Evolutionary conservation across 129 eudicot genomes (phyloP).

Genomic region (Lonicera japonica): DNA sequence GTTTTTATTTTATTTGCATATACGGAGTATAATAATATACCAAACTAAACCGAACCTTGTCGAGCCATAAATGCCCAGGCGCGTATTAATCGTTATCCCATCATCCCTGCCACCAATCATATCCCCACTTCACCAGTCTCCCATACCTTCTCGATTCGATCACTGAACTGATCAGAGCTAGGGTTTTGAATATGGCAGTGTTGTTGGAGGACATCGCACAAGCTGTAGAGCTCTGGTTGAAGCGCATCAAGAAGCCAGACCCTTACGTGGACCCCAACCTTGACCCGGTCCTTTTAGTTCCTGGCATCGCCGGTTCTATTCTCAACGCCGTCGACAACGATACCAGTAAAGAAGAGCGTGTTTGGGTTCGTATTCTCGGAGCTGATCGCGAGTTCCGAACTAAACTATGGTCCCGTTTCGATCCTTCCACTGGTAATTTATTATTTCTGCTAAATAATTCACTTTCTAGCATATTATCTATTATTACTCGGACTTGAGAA

Average conservation of each 20-base stretch:
- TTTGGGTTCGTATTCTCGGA: conserved; percentile 87
- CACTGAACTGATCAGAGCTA: neutral
- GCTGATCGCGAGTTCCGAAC: conserved; percentile 86
- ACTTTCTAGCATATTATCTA: too few species aligned
- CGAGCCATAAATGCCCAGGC: too few species aligned
- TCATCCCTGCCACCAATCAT: too few species aligned
- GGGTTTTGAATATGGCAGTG: conserved; percentile 44
- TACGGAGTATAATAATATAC: too few species aligned
- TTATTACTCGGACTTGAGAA: too few species aligned
- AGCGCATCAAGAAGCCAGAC: conserved; percentile 51
- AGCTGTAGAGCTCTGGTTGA: conserved; percentile 75
- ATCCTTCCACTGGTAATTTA: conserved; percentile 68
- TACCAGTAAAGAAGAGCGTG: conserved; percentile 61
- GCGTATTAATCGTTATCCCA: too few species aligned
- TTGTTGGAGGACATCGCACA: conserved; percentile 66
- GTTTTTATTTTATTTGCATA: too few species aligned
- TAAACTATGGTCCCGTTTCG: conserved; percentile 87
- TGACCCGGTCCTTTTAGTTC: conserved; percentile 83
- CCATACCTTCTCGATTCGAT: neutral
- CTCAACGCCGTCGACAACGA: conserved; percentile 70
- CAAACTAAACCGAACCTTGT: too few species aligned
- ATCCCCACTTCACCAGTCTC: too few species aligned
- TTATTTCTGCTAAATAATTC: too few species aligned
- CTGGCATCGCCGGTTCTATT: conserved; percentile 94
- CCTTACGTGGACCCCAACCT: conserved; percentile 73